Evolutionary conservation across 2,329 filamentous ascomycete genomes (phyloP).

Genomic region (Parascedosporium putredinis): DNA sequence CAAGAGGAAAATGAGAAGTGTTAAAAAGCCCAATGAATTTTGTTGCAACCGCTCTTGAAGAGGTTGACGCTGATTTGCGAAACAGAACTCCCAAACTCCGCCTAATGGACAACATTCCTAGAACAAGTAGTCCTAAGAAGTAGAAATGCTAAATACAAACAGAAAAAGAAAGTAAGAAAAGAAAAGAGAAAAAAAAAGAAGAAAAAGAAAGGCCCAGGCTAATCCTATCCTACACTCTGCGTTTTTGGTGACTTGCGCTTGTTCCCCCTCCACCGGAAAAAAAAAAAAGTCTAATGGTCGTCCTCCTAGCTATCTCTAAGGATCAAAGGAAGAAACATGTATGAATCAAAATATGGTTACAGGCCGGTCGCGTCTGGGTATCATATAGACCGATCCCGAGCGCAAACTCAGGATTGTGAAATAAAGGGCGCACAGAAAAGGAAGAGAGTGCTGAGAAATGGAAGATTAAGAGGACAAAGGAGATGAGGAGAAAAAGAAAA

Average conservation of each 20-base stretch:
- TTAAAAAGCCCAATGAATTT: neutral
- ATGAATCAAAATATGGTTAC: neutral
- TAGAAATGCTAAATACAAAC: neutral
- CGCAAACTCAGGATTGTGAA: neutral
- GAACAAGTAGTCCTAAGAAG: neutral
- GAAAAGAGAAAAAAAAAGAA: neutral
- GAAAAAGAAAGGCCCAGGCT: neutral
- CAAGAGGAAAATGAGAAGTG: neutral
- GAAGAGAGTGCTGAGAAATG: no score
- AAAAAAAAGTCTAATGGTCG: no score
- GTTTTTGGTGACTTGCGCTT: neutral
- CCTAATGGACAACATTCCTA: neutral
- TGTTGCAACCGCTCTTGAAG: no score
- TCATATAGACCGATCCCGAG: neutral
- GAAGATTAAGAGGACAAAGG: no score
- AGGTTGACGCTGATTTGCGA: no score
- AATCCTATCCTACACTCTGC: neutral
- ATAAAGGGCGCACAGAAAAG: neutral
- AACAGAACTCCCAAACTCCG: neutral
- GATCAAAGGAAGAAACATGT: neutral
- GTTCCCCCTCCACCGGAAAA: neutral
- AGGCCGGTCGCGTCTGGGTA: neutral
- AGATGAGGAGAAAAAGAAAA: conserved; percentile 1
- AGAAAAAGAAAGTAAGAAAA: neutral
- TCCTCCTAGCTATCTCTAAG: neutral